Conservation (phyloP, 805 yeast species). For the Suhomyces pyralidae region DNA sequence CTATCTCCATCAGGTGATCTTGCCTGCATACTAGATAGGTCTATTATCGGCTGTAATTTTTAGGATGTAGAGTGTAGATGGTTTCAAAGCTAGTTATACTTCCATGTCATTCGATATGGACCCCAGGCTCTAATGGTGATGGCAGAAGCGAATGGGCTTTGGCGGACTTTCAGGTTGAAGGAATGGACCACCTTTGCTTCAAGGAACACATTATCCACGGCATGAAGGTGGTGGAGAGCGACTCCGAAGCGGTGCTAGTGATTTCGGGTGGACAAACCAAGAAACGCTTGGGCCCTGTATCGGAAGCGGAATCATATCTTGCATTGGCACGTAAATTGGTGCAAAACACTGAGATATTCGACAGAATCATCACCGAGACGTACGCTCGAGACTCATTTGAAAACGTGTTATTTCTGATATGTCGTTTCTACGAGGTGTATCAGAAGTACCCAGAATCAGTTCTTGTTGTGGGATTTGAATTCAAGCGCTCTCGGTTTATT, state of each 20-base stretch:
- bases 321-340: slow-evolving; percentile 37
- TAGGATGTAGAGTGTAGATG: not conserved
- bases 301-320: slow-evolving; percentile 62
- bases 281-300: slow-evolving; percentile 46
- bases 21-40: not conserved
- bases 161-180: slow-evolving; percentile 66
- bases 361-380: slow-evolving; percentile 53
- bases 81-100: slow-evolving; percentile 25
- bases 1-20: slow-evolving; percentile 36
- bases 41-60: not conserved
- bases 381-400: slow-evolving; percentile 79
- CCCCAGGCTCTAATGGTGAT: slow-evolving; percentile 43
- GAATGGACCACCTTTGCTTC: slow-evolving; percentile 66
- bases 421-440: slow-evolving; percentile 47
- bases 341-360: slow-evolving; percentile 6
- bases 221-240: slow-evolving; percentile 30
- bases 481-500: slow-evolving; percentile 61
- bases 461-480: slow-evolving; percentile 70
- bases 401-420: slow-evolving; percentile 61
- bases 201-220: slow-evolving; percentile 56
- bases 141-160: slow-evolving; percentile 58
- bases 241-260: slow-evolving; percentile 36
- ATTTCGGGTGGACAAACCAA: slow-evolving; percentile 75
- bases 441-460: slow-evolving; percentile 49
- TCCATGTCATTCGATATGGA: slow-evolving; percentile 64